Evolutionary conservation across 805 yeast species (phyloP).

Genomic region (Myxozyma kluyveri): DNA sequence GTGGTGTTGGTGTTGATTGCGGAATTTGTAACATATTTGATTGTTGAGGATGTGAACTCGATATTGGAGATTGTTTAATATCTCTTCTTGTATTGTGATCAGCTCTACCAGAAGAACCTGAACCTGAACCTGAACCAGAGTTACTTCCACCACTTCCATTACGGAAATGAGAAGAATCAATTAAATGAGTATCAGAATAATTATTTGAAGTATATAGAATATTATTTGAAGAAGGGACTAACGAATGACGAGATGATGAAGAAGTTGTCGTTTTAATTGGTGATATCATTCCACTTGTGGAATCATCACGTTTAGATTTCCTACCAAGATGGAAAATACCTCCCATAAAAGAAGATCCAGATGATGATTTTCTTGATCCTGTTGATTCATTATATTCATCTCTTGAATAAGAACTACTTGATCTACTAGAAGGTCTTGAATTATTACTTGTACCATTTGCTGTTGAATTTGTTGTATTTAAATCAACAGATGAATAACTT

Average conservation of each 20-base stretch:
- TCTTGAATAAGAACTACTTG: background rate
- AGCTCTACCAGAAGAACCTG: too few species aligned
- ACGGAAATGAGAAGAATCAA: too few species aligned
- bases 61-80: slow-evolving; percentile 6
- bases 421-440: background rate
- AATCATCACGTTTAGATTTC: slow-evolving; percentile 20
- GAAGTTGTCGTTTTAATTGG: background rate
- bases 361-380: slow-evolving; percentile 6
- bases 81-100: too few species aligned
- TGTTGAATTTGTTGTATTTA: slow-evolving; percentile 3
- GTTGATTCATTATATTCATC: background rate
- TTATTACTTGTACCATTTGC: background rate
- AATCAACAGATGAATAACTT: background rate
- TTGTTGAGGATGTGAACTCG: slow-evolving; percentile 7
- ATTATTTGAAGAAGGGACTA: background rate
- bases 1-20: background rate
- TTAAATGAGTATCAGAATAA: slow-evolving; percentile 23
- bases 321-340: slow-evolving; percentile 25
- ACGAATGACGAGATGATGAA: background rate
- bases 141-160: too few species aligned
- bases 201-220: slow-evolving; percentile 6
- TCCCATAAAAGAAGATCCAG: slow-evolving; percentile 19
- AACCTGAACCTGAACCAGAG: background rate
- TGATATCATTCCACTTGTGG: background rate
- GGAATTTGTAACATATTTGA: background rate